These are phyloP conservation scores for Thielaviopsis populi DNA, from an alignment of 2,329 filamentous ascomycete species.

Conservation along the genomic window DNA sequence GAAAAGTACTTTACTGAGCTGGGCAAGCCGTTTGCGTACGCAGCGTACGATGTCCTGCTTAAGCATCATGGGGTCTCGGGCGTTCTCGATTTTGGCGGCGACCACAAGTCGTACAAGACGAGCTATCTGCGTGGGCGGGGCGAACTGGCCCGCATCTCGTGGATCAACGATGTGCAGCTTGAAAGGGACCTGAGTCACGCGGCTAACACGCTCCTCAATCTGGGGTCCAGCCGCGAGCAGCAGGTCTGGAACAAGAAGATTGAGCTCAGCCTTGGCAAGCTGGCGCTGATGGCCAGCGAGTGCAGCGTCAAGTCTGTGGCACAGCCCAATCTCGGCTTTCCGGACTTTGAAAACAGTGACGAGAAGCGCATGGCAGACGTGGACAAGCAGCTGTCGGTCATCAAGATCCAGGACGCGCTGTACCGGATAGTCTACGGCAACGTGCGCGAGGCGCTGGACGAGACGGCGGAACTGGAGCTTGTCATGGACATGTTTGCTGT, in stretches of 20 bases:
- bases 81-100: conserved; percentile 56
- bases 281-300: conserved; percentile 54
- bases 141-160: conserved; percentile 63
- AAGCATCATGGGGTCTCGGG: conserved; percentile 48
- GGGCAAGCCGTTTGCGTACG: conserved; percentile 52
- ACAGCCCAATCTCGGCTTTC: conserved; percentile 21
- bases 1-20: conserved; percentile 46
- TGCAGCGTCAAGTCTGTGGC: conserved; percentile 22
- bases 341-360: conserved; percentile 20
- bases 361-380: conserved; percentile 37
- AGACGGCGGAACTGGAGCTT: conserved; percentile 60
- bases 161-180: conserved; percentile 82
- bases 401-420: conserved; percentile 65
- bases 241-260: conserved; percentile 90
- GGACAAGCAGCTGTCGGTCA: conserved; percentile 50
- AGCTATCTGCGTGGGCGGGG: conserved; percentile 59
- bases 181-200: conserved; percentile 64
- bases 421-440: conserved; percentile 55
- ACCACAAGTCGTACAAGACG: conserved; percentile 57
- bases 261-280: conserved; percentile 75
- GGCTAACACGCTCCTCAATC: conserved; percentile 50
- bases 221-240: conserved; percentile 57
- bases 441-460: conserved; percentile 60
- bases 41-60: conserved; percentile 68
- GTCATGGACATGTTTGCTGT: conserved; percentile 53